These are phyloP conservation scores for Pontederia crassipes DNA, from an alignment of 176 grass and related monocot genomes.

Conservation along the genomic window DNA sequence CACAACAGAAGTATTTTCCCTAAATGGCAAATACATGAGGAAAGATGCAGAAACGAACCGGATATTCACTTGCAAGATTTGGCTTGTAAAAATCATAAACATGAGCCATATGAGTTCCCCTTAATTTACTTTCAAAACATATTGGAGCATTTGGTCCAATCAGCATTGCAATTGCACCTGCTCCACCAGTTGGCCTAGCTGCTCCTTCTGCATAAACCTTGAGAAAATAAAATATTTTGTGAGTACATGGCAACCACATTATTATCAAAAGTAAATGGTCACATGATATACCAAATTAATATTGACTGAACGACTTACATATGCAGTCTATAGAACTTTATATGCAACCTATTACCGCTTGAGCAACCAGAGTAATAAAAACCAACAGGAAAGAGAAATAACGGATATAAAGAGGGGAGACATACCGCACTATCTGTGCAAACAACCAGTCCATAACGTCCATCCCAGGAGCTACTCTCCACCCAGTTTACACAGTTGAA, in stretches of 20 bases:
- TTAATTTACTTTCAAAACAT: slow-evolving; percentile 90
- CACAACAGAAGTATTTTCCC: background rate
- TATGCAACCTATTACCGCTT: background rate
- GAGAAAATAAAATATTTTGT: slow-evolving; percentile 15
- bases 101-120: slow-evolving; percentile 85
- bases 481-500: slow-evolving; percentile 98
- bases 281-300: too few relatives aligned
- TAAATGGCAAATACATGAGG: background rate
- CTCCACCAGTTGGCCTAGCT: slow-evolving; percentile 81
- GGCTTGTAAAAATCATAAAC: slow-evolving; percentile 98
- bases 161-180: slow-evolving; percentile 89
- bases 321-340: too few relatives aligned
- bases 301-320: too few relatives aligned
- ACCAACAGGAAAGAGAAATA: background rate
- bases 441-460: slow-evolving; percentile 84
- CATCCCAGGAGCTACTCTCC: slow-evolving; percentile 92
- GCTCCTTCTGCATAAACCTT: slow-evolving; percentile 95
- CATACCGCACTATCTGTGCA: slow-evolving; percentile 95
- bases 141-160: slow-evolving; percentile 95
- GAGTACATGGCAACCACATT: background rate
- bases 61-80: slow-evolving; percentile 94
- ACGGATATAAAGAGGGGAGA: background rate
- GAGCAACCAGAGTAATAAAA: slow-evolving; percentile 9
- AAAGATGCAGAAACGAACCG: slow-evolving; percentile 39
- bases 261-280: too few relatives aligned